phyloP scores from a whole-genome alignment of 495 filamentous ascomycete species.

The Oleoguttula mirabilis region DNA sequence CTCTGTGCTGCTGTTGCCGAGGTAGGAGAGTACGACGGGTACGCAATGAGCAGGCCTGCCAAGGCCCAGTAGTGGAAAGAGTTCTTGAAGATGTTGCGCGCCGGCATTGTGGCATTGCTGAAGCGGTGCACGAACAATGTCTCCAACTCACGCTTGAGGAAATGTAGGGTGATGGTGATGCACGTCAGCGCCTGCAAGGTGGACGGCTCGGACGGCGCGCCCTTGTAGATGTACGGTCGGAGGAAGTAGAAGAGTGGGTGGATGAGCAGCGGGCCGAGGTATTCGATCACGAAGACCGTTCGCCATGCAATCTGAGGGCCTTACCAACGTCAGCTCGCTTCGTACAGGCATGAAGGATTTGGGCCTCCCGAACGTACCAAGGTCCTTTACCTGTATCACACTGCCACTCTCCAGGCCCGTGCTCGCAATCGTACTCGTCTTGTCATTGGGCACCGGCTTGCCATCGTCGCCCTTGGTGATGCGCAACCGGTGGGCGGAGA shows the following conservation, averaged over 20 bases:
- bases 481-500: constrained; percentile 49
- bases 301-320: constrained; percentile 88
- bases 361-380: constrained; percentile 47
- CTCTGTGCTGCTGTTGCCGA: constrained; percentile 41
- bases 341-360: background rate
- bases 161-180: constrained; percentile 63
- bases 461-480: constrained; percentile 63
- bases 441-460: constrained; percentile 51
- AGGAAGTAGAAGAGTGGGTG: constrained; percentile 61
- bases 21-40: constrained; percentile 69
- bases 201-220: constrained; percentile 45
- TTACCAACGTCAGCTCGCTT: constrained; percentile 25
- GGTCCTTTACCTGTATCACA: constrained; percentile 80
- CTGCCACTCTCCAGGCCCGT: constrained; percentile 54
- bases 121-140: constrained; percentile 93
- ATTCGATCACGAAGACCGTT: constrained; percentile 90
- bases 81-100: constrained; percentile 80
- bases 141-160: constrained; percentile 90
- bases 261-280: constrained; percentile 85
- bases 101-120: constrained; percentile 85
- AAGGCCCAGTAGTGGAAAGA: constrained; percentile 81
- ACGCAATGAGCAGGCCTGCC: constrained; percentile 68
- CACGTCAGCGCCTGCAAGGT: constrained; percentile 59
- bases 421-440: constrained; percentile 49
- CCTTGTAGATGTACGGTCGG: constrained; percentile 57